Percentiles rank a stretch among this genome's conserved stretches.
These are phyloP conservation scores for Linnemannia schmuckeri DNA, from an alignment of 192 early-diverging fungal species.

Conservation along the genomic window DNA sequence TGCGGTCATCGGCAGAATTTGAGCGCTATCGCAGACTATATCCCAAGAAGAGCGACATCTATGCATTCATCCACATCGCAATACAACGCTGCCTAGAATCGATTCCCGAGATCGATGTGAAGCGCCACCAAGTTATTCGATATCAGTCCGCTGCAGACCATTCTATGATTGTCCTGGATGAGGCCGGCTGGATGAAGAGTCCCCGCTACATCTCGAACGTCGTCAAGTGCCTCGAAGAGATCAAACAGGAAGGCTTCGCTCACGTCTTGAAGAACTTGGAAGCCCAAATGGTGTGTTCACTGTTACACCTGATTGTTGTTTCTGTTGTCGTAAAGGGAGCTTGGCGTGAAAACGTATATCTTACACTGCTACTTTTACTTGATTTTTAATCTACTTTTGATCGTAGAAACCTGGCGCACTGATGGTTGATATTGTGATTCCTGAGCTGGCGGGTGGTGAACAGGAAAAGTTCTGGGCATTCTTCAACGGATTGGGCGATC, in stretches of 20 bases:
- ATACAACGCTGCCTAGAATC: conserved; percentile 38
- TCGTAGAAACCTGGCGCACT: conserved; percentile 30
- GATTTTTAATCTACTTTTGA: no score
- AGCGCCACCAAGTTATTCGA: conserved; percentile 35
- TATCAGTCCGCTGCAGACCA: conserved; percentile 32
- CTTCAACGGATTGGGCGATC: conserved; percentile 34
- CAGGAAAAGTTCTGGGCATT: conserved; percentile 34
- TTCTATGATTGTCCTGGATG: conserved; percentile 36
- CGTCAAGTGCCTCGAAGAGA: conserved; percentile 21
- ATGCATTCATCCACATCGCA: conserved; percentile 34
- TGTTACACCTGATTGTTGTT: neutral
- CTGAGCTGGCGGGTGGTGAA: neutral
- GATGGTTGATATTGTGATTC: conserved; percentile 29
- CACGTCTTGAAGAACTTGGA: conserved; percentile 39
- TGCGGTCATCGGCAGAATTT: conserved; percentile 12
- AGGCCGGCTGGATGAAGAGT: conserved; percentile 31
- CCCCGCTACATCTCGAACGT: conserved; percentile 25
- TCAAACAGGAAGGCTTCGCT: conserved; percentile 33
- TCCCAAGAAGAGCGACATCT: conserved; percentile 22
- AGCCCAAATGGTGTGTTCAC: conserved; percentile 31
- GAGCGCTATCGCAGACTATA: conserved; percentile 18
- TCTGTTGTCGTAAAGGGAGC: neutral
- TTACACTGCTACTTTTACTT: no score
- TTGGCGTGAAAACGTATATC: no score
- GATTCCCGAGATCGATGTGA: conserved; percentile 32